Evolutionary conservation across 352 stramenopile species (phyloP).

Genomic region (Pythium chondricola): DNA sequence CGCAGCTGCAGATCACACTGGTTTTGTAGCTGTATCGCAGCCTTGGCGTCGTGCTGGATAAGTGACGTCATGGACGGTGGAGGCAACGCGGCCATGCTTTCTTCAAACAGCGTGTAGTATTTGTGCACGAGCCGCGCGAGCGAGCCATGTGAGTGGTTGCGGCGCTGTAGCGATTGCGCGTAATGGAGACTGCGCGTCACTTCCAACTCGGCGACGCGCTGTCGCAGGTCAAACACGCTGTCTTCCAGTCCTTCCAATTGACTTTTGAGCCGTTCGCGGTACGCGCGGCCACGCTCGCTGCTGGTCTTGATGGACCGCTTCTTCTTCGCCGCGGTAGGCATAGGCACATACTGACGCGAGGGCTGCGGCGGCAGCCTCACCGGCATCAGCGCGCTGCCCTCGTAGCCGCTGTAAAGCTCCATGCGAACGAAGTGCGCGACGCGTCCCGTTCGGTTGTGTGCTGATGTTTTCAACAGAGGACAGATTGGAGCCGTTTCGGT

Average conservation of each 20-base stretch:
- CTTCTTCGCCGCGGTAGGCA: too few relatives aligned
- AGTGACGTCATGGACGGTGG: neutral
- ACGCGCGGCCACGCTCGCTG: slow-evolving; percentile 15
- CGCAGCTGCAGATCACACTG: slow-evolving; percentile 1
- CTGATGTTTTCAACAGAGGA: too few relatives aligned
- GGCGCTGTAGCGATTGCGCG: slow-evolving; percentile 4
- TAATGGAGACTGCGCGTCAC: slow-evolving; percentile 1
- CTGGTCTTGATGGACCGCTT: slow-evolving; percentile 3
- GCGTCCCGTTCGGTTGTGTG: too few relatives aligned
- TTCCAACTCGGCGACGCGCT: slow-evolving; percentile 7
- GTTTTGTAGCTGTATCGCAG: neutral
- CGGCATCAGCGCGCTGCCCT: too few relatives aligned
- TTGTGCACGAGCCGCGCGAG: slow-evolving; percentile 16
- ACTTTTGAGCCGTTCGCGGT: slow-evolving; percentile 21
- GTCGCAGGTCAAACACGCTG: slow-evolving; percentile 25
- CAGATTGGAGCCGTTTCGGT: too few relatives aligned
- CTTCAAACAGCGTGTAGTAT: slow-evolving; percentile 17
- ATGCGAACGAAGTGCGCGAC: too few relatives aligned
- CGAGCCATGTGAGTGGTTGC: slow-evolving; percentile 10
- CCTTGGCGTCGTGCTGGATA: neutral
- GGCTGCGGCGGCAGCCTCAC: too few relatives aligned
- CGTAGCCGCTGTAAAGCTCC: too few relatives aligned
- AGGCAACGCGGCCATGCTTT: slow-evolving; percentile 8
- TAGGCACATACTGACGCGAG: too few relatives aligned
- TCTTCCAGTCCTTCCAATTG: slow-evolving; percentile 24